A percentile compares a stretch with the other conserved stretches of the same genome.
These are phyloP conservation scores for Naganishia friedmannii DNA, from an alignment of 768 basidiomycete genomes.

Conservation along the genomic window DNA sequence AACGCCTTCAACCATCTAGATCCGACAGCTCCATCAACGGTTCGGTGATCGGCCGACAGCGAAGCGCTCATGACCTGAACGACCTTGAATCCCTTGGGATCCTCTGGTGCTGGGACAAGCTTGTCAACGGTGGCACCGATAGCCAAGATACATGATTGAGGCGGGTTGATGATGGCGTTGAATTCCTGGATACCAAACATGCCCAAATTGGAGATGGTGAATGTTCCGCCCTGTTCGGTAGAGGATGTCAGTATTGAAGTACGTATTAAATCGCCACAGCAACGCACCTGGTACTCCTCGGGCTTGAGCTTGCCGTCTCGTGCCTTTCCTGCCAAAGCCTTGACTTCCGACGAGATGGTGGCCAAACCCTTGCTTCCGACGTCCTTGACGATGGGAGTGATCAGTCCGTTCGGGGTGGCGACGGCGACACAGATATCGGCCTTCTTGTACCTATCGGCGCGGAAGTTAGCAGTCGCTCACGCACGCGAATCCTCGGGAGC, in stretches of 20 bases:
- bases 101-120: slow-evolving; percentile 78
- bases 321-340: slow-evolving; percentile 88
- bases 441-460: slow-evolving; percentile 72
- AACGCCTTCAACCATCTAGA: slow-evolving; percentile 89
- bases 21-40: slow-evolving; percentile 92
- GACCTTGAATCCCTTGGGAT: slow-evolving; percentile 92
- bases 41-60: slow-evolving; percentile 88
- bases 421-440: slow-evolving; percentile 97
- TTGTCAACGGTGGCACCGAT: slow-evolving; percentile 83
- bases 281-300: slow-evolving; percentile 78
- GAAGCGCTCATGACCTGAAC: slow-evolving; percentile 92
- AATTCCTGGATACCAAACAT: slow-evolving; percentile 90
- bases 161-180: slow-evolving; percentile 98
- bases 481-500: neutral
- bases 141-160: slow-evolving; percentile 96
- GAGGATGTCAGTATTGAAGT: neutral
- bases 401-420: slow-evolving; percentile 89
- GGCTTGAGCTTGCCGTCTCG: slow-evolving; percentile 94
- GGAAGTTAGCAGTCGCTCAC: slow-evolving; percentile 18
- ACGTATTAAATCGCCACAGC: neutral
- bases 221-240: slow-evolving; percentile 75
- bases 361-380: slow-evolving; percentile 89
- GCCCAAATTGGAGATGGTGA: slow-evolving; percentile 98
- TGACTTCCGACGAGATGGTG: slow-evolving; percentile 85
- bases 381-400: slow-evolving; percentile 95